phyloP scores from a whole-genome alignment of 352 stramenopile species.

The Thalassiosira exigua region DNA sequence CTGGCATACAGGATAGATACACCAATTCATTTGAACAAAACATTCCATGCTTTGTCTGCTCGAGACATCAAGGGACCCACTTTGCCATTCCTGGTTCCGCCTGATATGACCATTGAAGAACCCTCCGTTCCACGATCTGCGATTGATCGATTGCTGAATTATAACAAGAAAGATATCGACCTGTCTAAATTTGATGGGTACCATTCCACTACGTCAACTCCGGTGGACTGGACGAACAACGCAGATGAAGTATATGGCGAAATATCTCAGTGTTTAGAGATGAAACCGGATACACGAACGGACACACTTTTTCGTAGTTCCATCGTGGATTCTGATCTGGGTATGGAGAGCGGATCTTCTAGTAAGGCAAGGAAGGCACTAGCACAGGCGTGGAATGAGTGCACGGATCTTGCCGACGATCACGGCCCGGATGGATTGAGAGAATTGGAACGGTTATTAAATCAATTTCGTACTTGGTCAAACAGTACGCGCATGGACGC shows the following conservation, averaged over 20 bases:
- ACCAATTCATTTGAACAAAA: not conserved
- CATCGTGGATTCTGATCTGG: no score
- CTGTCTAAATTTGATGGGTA: not conserved
- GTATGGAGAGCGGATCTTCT: not conserved
- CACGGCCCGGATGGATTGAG: no score
- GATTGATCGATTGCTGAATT: slow-evolving; percentile 20
- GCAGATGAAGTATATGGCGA: not conserved
- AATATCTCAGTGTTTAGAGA: not conserved
- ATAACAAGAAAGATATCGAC: not conserved
- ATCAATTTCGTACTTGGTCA: no score
- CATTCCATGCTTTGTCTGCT: slow-evolving; percentile 3
- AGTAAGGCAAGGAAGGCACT: not conserved
- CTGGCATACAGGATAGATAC: slow-evolving; percentile 16
- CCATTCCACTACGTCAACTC: not conserved
- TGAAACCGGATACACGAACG: no score
- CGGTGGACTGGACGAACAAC: no score
- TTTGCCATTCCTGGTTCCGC: not conserved
- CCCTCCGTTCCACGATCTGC: not conserved
- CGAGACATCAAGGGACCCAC: slow-evolving; percentile 8
- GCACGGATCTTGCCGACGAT: no score
- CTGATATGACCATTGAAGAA: not conserved
- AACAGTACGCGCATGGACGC: not conserved
- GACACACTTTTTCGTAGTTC: no score
- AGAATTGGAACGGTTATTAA: no score
- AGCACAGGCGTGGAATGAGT: no score